Evolutionary conservation across 306 rosid genomes (phyloP).

Genomic region (Carpinus viminea): DNA sequence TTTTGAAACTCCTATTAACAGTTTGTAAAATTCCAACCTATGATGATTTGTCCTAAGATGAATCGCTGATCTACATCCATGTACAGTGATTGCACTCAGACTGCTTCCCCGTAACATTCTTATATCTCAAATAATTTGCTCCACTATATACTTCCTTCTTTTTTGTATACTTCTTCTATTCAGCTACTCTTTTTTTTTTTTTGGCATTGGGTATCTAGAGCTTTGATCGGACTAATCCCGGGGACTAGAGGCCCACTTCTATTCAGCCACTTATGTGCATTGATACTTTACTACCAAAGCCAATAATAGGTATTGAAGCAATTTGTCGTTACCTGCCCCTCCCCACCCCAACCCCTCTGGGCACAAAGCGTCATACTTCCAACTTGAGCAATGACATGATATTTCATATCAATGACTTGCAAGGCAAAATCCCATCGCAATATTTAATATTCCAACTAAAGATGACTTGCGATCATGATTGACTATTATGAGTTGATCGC

Average conservation of each 20-base stretch:
- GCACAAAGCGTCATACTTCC: background rate
- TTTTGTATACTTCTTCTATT: too few species aligned
- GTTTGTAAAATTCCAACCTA: background rate
- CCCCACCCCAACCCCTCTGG: background rate
- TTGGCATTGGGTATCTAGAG: too few species aligned
- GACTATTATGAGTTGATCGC: too few species aligned
- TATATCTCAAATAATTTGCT: background rate
- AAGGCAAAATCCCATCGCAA: conserved; percentile 7
- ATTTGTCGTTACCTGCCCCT: background rate
- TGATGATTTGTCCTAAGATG: background rate
- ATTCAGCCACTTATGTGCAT: too few species aligned
- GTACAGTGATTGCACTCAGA: background rate
- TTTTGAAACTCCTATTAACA: background rate
- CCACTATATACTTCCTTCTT: background rate
- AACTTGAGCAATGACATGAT: background rate
- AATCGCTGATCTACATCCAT: background rate
- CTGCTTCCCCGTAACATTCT: background rate
- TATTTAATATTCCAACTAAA: background rate
- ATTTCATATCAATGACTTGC: background rate
- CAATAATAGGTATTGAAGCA: background rate
- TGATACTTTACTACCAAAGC: background rate
- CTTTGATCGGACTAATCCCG: too few species aligned
- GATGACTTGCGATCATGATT: background rate
- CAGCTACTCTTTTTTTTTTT: too few species aligned
- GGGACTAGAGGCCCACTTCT: too few species aligned